Base-by-base conservation (phyloP, 495 filamentous ascomycete genomes). In the Aspergillus egyptiacus region DNA sequence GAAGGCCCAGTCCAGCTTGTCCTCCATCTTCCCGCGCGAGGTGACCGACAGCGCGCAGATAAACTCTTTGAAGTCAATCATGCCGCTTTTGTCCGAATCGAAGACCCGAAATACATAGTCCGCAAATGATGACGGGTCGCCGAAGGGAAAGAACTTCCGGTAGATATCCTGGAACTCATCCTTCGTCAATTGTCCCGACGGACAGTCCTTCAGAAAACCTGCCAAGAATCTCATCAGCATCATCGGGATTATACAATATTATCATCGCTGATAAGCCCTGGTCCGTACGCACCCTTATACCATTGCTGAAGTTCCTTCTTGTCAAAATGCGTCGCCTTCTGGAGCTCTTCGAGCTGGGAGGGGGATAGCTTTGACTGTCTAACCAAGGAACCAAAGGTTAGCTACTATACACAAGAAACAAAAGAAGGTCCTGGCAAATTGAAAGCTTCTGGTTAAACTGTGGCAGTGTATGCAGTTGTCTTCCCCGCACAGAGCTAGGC, bases 251-350 rank as follows among this genome's bases (percentile, higher is more conserved):
- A n/a, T 14, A 19, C 10, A 35, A 37, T 42, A 18, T 14, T 48
- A 31, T 2, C 6, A 5, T 40, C 47, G 23, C 34, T 36, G 2
- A 25, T 13, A 39, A 6, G 24, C 13, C 9, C 2, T 32, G n/a
- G n/a, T n/a, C n/a, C n/a, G n/a, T 18, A 61, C 73, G 35, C 61
- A 95, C 93, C 93, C 75, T 97, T 97, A 67, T 98, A 98, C 93
- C 93, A 98, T 86, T 97, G 94, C 67, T 99, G 93, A 57, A 99
- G 70, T 69, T 99, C 93, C 73, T 97, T 99, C 83, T 96, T 96
- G 74, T 99, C 93, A 61, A 99, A 99, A 69, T 96, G 89, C 18
- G 93, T 99, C 43, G 88, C 87, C 73, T 84, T 88, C 65, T 96
- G 91, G 57, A 99, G 82, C 70, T 99, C 93, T 41, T 81, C 82